Conservation (phyloP, 176 grass and related monocot genomes). For the Eleusine coracana region DNA sequence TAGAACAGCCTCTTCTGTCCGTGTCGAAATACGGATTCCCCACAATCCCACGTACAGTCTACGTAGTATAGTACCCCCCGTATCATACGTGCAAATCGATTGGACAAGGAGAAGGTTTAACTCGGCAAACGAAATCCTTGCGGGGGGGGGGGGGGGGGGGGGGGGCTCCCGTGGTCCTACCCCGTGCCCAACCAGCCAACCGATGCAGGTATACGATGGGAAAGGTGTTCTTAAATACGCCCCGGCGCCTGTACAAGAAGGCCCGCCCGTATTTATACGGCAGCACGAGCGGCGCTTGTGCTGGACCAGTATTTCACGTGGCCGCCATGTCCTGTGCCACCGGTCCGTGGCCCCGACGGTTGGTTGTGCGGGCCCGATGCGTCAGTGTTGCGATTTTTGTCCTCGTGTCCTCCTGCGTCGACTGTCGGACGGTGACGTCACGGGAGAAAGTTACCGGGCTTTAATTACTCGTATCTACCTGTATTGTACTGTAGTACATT, state of each 20-base stretch:
- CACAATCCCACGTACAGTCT: not conserved
- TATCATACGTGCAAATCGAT: not conserved
- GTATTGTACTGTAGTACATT: no score
- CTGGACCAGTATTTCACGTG: not conserved
- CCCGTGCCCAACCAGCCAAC: constrained; percentile 25
- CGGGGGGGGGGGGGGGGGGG: no score
- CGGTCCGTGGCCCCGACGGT: not conserved
- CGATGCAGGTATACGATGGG: constrained; percentile 14
- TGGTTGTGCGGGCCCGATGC: fast-evolving
- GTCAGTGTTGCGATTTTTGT: not conserved
- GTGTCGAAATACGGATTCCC: not conserved
- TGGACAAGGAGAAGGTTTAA: not conserved
- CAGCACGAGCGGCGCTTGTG: not conserved
- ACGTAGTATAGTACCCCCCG: not conserved
- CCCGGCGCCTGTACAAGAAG: not conserved
- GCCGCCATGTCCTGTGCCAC: not conserved
- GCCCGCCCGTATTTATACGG: constrained; percentile 33
- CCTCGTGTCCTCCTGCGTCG: no score
- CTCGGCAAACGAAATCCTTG: no score
- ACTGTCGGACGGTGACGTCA: not conserved
- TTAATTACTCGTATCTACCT: not conserved
- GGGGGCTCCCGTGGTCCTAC: not conserved
- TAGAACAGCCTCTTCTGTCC: not conserved
- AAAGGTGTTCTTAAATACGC: constrained; percentile 14
- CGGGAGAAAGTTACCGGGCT: not conserved